Conservation (phyloP, 2,329 filamentous ascomycete species). For the Colletotrichum tamarilloi region DNA sequence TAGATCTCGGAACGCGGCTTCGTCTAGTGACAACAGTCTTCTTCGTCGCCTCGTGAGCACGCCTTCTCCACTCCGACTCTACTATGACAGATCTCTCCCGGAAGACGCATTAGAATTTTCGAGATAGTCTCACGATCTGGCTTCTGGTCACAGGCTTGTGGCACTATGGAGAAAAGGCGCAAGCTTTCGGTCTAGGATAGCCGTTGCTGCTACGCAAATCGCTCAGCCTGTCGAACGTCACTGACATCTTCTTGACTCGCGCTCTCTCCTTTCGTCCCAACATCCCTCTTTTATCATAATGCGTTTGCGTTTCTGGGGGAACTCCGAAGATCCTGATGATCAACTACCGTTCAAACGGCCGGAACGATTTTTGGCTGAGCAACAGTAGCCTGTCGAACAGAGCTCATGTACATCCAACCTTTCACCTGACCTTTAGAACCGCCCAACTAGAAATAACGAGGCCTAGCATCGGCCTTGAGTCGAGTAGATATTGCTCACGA, state of each 20-base stretch:
- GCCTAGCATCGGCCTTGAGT: not conserved
- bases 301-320: slow-evolving; percentile 7
- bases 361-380: not conserved
- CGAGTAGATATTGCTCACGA: not conserved
- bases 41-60: not conserved
- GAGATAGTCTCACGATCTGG: not conserved
- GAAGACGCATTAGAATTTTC: not conserved
- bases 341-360: not conserved
- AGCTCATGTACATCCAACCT: not conserved
- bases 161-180: slow-evolving; percentile 2
- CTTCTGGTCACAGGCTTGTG: slow-evolving; percentile 1
- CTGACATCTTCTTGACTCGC: slow-evolving; percentile 22
- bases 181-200: slow-evolving; percentile 11
- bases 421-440: not conserved
- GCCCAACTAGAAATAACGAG: not conserved
- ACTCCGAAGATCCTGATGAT: slow-evolving; percentile 17
- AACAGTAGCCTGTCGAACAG: not conserved
- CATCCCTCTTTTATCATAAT: not conserved
- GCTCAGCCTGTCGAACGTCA: slow-evolving; percentile 20
- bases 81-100: not conserved
- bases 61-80: not conserved
- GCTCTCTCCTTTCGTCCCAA: slow-evolving; percentile 25
- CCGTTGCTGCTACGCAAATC: slow-evolving; percentile 7
- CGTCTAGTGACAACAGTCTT: not conserved
- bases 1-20: not conserved